Conservation (phyloP, 1,139 yeast species). For the Pneumocystis wakefieldiae region DNA sequence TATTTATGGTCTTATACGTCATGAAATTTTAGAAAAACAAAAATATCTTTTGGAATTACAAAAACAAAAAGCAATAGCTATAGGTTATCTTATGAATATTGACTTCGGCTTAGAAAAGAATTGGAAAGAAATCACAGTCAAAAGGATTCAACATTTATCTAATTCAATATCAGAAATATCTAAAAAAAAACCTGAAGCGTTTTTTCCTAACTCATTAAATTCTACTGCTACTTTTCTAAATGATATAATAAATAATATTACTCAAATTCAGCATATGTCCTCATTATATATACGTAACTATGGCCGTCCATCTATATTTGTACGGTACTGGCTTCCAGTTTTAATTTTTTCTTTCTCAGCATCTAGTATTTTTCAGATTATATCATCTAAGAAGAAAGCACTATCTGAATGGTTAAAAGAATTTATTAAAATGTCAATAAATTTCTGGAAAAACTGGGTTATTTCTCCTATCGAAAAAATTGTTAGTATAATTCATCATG, state of each 20-base stretch:
- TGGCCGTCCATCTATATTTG: conserved; percentile 35
- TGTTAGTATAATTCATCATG: conserved; percentile 67
- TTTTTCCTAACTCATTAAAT: conserved; percentile 6
- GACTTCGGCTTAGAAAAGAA: neutral
- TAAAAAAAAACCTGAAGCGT: neutral
- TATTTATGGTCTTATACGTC: neutral
- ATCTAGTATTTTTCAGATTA: conserved; percentile 10
- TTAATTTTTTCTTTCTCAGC: conserved; percentile 25
- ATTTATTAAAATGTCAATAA: conserved; percentile 32
- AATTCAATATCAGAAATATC: neutral
- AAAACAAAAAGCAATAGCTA: neutral
- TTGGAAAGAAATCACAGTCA: neutral
- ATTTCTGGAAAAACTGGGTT: conserved; percentile 72
- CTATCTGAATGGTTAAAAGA: conserved; percentile 35
- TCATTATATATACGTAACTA: conserved; percentile 11
- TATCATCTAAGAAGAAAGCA: conserved; percentile 27
- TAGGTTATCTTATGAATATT: neutral
- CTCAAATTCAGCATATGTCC: conserved; percentile 5
- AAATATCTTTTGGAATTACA: neutral
- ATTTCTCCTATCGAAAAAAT: conserved; percentile 62
- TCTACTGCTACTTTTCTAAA: conserved; percentile 11
- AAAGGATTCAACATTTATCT: neutral
- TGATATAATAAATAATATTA: conserved; percentile 10
- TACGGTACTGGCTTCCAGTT: conserved; percentile 56
- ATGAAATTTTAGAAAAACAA: neutral